Percentiles rank a stretch among this genome's conserved stretches.
These are phyloP conservation scores for Candida maris DNA, from an alignment of 805 yeast genomes.

Conservation along the genomic window DNA sequence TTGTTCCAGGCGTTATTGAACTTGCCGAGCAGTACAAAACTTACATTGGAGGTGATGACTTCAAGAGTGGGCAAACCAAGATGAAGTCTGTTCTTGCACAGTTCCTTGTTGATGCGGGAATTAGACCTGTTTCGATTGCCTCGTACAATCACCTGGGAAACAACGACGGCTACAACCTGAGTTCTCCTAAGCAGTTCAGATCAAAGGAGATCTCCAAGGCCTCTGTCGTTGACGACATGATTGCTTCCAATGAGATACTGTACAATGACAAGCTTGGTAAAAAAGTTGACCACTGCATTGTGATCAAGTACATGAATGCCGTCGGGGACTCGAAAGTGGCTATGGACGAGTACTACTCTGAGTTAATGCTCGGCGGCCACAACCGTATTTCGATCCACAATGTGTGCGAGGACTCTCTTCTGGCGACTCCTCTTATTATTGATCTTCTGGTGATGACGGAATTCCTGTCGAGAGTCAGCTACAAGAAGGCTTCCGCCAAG, in stretches of 20 bases:
- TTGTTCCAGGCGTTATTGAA: slow-evolving; percentile 92
- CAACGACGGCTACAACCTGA: slow-evolving; percentile 90
- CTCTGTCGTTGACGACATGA: slow-evolving; percentile 91
- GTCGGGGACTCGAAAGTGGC: slow-evolving; percentile 97
- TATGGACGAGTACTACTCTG: slow-evolving; percentile 97
- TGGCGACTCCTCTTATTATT: slow-evolving; percentile 92
- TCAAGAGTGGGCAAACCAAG: slow-evolving; percentile 95
- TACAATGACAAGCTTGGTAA: slow-evolving; percentile 78
- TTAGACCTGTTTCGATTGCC: slow-evolving; percentile 89
- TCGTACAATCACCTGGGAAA: slow-evolving; percentile 96
- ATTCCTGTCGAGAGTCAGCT: slow-evolving; percentile 80
- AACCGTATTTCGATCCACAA: slow-evolving; percentile 91
- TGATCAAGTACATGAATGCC: slow-evolving; percentile 88
- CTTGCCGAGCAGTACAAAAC: slow-evolving; percentile 73
- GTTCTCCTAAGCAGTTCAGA: slow-evolving; percentile 89
- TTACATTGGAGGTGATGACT: slow-evolving; percentile 95
- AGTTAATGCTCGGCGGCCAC: slow-evolving; percentile 96
- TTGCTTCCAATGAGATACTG: slow-evolving; percentile 78
- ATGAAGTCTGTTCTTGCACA: slow-evolving; percentile 95
- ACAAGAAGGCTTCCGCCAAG: slow-evolving; percentile 51
- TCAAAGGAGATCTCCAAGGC: slow-evolving; percentile 93
- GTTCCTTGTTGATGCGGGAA: slow-evolving; percentile 95
- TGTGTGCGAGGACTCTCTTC: slow-evolving; percentile 92
- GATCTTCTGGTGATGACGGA: slow-evolving; percentile 89
- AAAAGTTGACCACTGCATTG: slow-evolving; percentile 88